phyloP scores from a whole-genome alignment of 805 yeast species.

The Wickerhamomyces bovis region DNA sequence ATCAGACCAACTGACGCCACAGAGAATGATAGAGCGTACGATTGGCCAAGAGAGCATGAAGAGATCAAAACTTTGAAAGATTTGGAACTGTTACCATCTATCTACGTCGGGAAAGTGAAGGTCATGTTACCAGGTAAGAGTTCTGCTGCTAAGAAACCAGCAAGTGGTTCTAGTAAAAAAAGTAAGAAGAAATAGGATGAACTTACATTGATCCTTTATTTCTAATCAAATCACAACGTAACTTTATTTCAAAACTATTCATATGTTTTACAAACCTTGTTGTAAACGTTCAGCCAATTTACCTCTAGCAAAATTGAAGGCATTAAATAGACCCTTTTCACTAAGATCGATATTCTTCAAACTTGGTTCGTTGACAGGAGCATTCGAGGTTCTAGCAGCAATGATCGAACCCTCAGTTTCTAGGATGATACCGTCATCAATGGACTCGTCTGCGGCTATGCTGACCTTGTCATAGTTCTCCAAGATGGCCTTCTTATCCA shows the following conservation, averaged over 20 bases:
- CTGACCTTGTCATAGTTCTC: conserved; percentile 83
- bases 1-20: conserved; percentile 40
- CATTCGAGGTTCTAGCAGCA: conserved; percentile 84
- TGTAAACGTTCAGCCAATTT: conserved; percentile 51
- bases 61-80: conserved; percentile 51
- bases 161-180: conserved; percentile 7
- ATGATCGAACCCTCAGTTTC: conserved; percentile 86
- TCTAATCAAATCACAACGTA: not conserved
- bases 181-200: conserved; percentile 5
- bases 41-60: conserved; percentile 69
- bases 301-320: conserved; percentile 83
- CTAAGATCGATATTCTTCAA: conserved; percentile 56
- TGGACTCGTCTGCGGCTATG: conserved; percentile 83
- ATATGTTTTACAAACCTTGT: conserved; percentile 29
- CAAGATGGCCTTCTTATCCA: conserved; percentile 73
- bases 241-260: not conserved
- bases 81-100: conserved; percentile 56
- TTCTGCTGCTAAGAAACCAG: conserved; percentile 23
- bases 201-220: not conserved
- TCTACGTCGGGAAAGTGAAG: conserved; percentile 71
- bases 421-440: conserved; percentile 89
- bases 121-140: conserved; percentile 47
- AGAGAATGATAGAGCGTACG: conserved; percentile 42
- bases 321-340: conserved; percentile 75
- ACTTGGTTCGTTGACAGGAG: conserved; percentile 67